Base-by-base conservation (phyloP, 768 basidiomycete species). In the Boletus rubescentipes region DNA sequence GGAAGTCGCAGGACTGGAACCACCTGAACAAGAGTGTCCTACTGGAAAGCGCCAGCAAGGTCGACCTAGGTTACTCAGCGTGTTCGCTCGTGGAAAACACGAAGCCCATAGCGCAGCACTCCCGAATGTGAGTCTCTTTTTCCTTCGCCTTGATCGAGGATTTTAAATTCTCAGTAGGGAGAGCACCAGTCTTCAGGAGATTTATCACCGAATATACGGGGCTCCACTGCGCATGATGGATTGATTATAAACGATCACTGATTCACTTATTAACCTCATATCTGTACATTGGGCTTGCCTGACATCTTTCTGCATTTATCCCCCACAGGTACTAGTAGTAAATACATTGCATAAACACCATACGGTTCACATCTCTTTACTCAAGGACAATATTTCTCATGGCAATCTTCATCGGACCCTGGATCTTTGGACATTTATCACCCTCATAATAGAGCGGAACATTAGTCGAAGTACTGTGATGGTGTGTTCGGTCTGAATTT, bases 11-110 rank as follows among this genome's bases (percentile, higher is more conserved):
- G 65, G 66, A 34, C 21, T 49, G 23, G 61, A 54, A 42, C 53
- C 46, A 47, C 38, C 35, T 34, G 61, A 60, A 57, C 62, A 46
- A n/a, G 60, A 54, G 32, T 54, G 55, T 31, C 35, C 15, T 35
- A 51, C 47, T 43, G 41, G 26, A 26, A 57, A 49, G 44, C 63
- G 59, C 35, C 65, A 58, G 16, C 69, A 66, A 9, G 51, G 59
- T 54, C 67, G 74, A 39, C 62, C 66, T 31, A 62, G 65, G 46
- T 59, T 73, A 31, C 66, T 76, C 38, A 55, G 62, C 46, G 32
- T 71, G 32, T 70, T 70, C 40, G 38, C 31, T 18, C 70, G 68
- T 26, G 64, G 58, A 46, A 71, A 59, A 54, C 46, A 38, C 35
- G 65, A 51, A 21, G 45, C 20, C 9, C 51, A 20, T 21, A 48